Percentiles rank a stretch among this genome's conserved stretches.
phyloP scores from a whole-genome alignment of 768 basidiomycete species.

The Lepiota venenata region DNA sequence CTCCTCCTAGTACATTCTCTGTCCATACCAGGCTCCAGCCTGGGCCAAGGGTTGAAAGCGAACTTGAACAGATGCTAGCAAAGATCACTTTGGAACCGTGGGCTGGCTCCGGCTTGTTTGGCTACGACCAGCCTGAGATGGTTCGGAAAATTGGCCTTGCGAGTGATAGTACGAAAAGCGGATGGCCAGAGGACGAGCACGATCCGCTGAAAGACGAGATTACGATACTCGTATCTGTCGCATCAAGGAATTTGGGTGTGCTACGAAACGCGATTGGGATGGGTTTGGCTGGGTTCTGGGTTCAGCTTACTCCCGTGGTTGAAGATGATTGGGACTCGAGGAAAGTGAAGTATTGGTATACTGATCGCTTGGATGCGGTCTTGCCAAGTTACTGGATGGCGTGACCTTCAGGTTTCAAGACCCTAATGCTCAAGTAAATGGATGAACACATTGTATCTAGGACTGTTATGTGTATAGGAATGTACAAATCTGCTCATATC shows the following conservation, averaged over 20 bases:
- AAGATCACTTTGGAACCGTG: background rate
- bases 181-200: slow-evolving; percentile 1
- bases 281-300: slow-evolving; percentile 6
- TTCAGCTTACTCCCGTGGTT: background rate
- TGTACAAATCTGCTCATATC: no score
- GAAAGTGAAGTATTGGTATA: slow-evolving; percentile 1
- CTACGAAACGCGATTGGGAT: slow-evolving; percentile 2
- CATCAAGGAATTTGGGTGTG: background rate
- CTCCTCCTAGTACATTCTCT: slow-evolving; percentile 3
- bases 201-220: slow-evolving; percentile 6
- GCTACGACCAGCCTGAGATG: background rate
- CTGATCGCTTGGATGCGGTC: slow-evolving; percentile 1
- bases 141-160: background rate
- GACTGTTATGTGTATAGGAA: no score
- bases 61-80: background rate
- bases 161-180: background rate
- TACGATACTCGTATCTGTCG: slow-evolving; percentile 1
- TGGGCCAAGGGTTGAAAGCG: background rate
- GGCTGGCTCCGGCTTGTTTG: background rate
- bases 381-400: slow-evolving; percentile 1
- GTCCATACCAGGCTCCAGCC: background rate
- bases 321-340: background rate
- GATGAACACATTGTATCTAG: no score
- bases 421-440: no score
- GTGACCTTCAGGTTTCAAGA: no score